phyloP scores from a whole-genome alignment of 2,329 filamentous ascomycete genomes.

The Microascus cirrosus region DNA sequence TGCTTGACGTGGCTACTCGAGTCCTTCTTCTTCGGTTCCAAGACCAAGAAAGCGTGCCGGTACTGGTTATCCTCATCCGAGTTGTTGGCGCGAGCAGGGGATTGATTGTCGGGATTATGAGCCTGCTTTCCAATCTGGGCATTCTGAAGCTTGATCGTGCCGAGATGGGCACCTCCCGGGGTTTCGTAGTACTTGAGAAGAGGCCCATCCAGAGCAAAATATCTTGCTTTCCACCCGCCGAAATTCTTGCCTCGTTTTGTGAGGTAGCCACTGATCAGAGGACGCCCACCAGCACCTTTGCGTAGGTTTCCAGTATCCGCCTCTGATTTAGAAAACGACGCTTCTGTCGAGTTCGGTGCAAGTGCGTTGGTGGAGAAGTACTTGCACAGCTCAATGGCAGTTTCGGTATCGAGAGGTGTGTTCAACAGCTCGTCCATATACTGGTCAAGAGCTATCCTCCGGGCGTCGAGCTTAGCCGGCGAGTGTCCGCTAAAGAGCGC shows the following conservation, averaged over 20 bases:
- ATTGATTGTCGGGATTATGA: conserved; percentile 30
- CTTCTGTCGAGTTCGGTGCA: conserved; percentile 51
- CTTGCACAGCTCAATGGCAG: conserved; percentile 72
- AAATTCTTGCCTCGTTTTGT: conserved; percentile 98
- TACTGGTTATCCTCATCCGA: conserved; percentile 90
- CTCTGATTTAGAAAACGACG: conserved; percentile 19
- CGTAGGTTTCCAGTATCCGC: conserved; percentile 23
- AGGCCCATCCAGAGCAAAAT: conserved; percentile 50
- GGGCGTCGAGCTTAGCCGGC: conserved; percentile 83
- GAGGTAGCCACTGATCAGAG: conserved; percentile 76
- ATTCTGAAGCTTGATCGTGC: conserved; percentile 82
- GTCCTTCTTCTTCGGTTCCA: conserved; percentile 96
- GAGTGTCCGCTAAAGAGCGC: conserved; percentile 85
- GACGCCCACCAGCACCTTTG: conserved; percentile 51
- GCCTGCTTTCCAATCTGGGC: conserved; percentile 87
- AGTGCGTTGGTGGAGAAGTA: conserved; percentile 65
- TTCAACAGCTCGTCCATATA: conserved; percentile 84
- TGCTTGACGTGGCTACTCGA: conserved; percentile 80
- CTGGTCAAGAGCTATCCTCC: conserved; percentile 65
- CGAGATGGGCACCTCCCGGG: conserved; percentile 79
- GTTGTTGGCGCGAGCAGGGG: conserved; percentile 39
- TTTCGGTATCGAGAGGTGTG: conserved; percentile 64
- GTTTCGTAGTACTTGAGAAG: conserved; percentile 81
- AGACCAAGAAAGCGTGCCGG: conserved; percentile 85
- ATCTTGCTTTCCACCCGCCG: conserved; percentile 88